Percentiles rank a stretch among this genome's conserved stretches.
These are phyloP conservation scores for Suillus discolor DNA, from an alignment of 768 basidiomycete genomes.

Conservation along the genomic window DNA sequence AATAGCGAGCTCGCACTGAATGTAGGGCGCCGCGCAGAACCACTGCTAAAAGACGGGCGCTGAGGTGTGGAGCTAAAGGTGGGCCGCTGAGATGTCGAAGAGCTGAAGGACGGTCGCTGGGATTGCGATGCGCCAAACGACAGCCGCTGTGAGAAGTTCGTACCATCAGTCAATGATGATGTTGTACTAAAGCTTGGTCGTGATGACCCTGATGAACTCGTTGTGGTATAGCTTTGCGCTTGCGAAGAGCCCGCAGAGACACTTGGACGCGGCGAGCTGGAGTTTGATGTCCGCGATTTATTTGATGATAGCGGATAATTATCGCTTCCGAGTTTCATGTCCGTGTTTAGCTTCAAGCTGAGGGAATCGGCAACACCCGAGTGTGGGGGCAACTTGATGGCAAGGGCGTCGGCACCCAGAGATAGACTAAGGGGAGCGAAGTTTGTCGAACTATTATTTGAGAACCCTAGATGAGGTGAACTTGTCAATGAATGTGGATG, in stretches of 20 bases:
- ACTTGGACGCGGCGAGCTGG: conserved; percentile 28
- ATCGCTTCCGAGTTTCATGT: conserved; percentile 11
- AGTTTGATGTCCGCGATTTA: conserved; percentile 27
- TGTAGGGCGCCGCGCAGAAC: conserved; percentile 6
- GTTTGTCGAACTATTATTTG: conserved; percentile 24
- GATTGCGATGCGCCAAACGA: conserved; percentile 17
- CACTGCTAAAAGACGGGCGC: conserved; percentile 8
- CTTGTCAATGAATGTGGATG: conserved; percentile 31
- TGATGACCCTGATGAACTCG: conserved; percentile 25
- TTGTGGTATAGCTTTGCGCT: conserved; percentile 22
- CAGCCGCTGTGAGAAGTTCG: conserved; percentile 20
- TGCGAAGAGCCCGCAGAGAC: conserved; percentile 32
- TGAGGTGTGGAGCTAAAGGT: conserved; percentile 14
- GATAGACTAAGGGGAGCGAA: conserved; percentile 18
- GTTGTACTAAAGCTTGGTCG: conserved; percentile 21
- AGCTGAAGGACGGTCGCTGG: conserved; percentile 22
- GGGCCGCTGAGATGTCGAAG: conserved; percentile 16
- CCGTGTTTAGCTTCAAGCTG: conserved; percentile 21
- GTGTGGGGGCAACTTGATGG: conserved; percentile 12
- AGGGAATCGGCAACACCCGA: conserved; percentile 1
- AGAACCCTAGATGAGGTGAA: conserved; percentile 28
- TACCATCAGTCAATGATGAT: conserved; percentile 23
- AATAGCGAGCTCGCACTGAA: conserved; percentile 5
- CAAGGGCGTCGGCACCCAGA: conserved; percentile 14
- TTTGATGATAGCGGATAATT: not conserved